Base-by-base conservation (phyloP, 2,329 filamentous ascomycete species). In the Reticulascus tulasneorum region DNA sequence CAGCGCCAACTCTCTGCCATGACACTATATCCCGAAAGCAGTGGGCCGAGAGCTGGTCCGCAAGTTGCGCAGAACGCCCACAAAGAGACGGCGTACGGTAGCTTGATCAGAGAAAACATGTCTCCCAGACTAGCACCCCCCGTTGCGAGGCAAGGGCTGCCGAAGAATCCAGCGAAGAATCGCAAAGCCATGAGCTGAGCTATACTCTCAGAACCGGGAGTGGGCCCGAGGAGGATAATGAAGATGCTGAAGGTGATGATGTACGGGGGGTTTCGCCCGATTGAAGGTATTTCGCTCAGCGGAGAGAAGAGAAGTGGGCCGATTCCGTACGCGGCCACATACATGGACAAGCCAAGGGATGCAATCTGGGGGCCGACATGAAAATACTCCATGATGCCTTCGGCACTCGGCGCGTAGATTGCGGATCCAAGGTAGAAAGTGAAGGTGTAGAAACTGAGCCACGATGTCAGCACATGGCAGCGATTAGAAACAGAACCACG, bases 1-100 rank as follows among this genome's bases (percentile, higher is more conserved):
- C 51, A 54, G 1, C 27, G 45, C 50, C 50, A 54, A 2, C 47
- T 33, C 8, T 43, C 40, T 6, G 35, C 29, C 17, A 24, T 33
- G 23, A 38, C 40, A 9, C 35, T 30, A 8, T 42, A 42, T 5
- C 42, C 42, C 15, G 35, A 33, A 2, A 45, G 12, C 3, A 36
- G 17, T 1, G 39, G 42, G 9, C 35, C 42, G 17, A 43, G 12
- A 1, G 39, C 37, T 4, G 42, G 42, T 5, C 39, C 40, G 15
- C 28, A 33, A 6, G 36, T 37, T 9, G 36, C 40, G 7, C 35
- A 26, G 1, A 23, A 23, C 4, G 32, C 36, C 42, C 42, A 45
- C 5, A 32, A 21, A 2, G 31, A 25, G 6, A 43, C 35, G 3
- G 35, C 30, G 3, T 45, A 45, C 4, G 39, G 29, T 19, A 33